Percentiles rank a stretch among this genome's conserved stretches.
These are phyloP conservation scores for Pseudogymnoascus sp. DNA, from an alignment of 2,329 filamentous ascomycete species.

Conservation along the genomic window DNA sequence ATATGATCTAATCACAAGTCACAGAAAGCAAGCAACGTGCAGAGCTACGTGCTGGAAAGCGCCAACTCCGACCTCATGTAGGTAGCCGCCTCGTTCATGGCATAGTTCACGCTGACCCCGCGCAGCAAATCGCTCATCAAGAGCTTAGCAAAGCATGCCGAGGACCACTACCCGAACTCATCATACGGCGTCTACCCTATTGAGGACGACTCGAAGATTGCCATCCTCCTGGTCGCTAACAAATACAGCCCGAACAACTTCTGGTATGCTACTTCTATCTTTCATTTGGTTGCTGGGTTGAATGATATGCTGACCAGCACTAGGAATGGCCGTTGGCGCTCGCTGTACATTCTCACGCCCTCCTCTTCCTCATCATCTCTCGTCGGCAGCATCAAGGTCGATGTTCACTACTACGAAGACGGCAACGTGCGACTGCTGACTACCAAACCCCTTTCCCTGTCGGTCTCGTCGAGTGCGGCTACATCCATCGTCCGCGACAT, in stretches of 20 bases:
- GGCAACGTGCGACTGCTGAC: conserved; percentile 92
- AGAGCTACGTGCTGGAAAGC: conserved; percentile 72
- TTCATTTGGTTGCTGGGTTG: background rate
- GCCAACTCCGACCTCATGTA: conserved; percentile 72
- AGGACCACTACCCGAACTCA: conserved; percentile 80
- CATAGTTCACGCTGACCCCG: conserved; percentile 4
- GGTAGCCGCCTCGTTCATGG: conserved; percentile 26
- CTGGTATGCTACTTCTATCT: conserved; percentile 50
- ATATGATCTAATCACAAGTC: conserved; percentile 2
- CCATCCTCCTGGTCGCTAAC: conserved; percentile 80
- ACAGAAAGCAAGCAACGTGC: conserved; percentile 71
- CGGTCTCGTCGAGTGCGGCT: conserved; percentile 55
- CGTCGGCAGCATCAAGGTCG: conserved; percentile 76
- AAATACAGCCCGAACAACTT: conserved; percentile 98
- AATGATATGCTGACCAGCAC: background rate
- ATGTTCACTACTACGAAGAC: conserved; percentile 99
- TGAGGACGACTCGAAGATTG: conserved; percentile 65
- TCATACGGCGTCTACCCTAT: conserved; percentile 76
- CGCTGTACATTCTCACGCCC: conserved; percentile 70
- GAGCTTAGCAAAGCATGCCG: conserved; percentile 62
- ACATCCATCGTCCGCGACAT: conserved; percentile 62
- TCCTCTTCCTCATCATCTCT: conserved; percentile 52
- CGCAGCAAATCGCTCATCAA: conserved; percentile 74
- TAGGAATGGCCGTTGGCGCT: conserved; percentile 95
- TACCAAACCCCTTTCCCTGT: conserved; percentile 62